Conservation (phyloP, 164 flowering plant species). For the Chimonanthus praecox region DNA sequence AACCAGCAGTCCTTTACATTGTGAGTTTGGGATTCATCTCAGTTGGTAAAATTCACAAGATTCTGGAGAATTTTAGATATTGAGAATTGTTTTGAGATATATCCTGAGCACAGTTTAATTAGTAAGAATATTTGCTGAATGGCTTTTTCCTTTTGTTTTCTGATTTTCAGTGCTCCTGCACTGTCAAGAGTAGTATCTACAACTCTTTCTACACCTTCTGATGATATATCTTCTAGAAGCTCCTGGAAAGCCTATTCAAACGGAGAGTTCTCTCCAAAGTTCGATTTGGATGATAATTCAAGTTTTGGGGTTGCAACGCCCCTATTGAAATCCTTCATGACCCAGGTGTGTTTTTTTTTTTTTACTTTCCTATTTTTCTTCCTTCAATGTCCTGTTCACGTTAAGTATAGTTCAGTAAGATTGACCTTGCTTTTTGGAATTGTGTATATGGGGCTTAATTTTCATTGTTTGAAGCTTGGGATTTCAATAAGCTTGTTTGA, state of each 20-base stretch:
- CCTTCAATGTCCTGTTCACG: no score
- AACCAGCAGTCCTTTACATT: neutral
- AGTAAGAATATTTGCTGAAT: neutral
- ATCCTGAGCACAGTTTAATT: neutral
- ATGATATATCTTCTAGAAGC: constrained; percentile 58
- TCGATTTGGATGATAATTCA: constrained; percentile 58
- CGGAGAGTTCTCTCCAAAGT: constrained; percentile 59
- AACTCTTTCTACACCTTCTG: constrained; percentile 43
- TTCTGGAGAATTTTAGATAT: neutral
- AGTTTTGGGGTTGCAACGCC: constrained; percentile 84
- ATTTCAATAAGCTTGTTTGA: no score
- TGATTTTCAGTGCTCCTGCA: constrained; percentile 69
- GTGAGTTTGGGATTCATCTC: neutral
- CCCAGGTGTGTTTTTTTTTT: constrained; percentile 41
- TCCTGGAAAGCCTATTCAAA: constrained; percentile 62
- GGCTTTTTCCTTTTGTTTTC: constrained; percentile 9
- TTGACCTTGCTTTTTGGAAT: no score
- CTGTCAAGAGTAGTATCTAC: constrained; percentile 53
- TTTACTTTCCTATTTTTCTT: neutral
- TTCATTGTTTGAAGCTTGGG: no score
- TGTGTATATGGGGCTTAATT: no score
- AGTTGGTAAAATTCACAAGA: neutral
- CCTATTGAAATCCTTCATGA: constrained; percentile 81
- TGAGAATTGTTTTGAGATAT: neutral
- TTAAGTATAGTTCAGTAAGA: no score